Conservation (phyloP, 371 early-diverging fungal species). For the Saksenaea vasiformis region DNA sequence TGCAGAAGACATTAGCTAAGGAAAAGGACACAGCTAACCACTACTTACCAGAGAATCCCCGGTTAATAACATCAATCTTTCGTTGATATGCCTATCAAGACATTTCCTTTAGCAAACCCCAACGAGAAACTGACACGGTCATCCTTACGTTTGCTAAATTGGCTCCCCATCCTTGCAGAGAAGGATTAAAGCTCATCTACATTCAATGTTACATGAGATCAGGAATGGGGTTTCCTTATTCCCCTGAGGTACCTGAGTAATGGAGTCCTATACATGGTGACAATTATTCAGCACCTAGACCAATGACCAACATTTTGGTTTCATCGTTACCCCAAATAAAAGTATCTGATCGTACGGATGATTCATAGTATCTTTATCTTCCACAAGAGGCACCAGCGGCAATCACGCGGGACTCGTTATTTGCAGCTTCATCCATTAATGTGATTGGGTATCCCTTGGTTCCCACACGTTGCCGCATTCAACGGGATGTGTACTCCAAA, state of each 20-base stretch:
- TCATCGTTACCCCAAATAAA: constrained; percentile 20
- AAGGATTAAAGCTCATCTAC: constrained; percentile 66
- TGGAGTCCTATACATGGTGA: constrained; percentile 67
- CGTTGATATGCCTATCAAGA: constrained; percentile 60
- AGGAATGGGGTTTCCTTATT: neutral
- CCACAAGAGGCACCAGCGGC: too few species aligned
- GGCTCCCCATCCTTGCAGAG: constrained; percentile 69
- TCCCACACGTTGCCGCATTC: too few species aligned
- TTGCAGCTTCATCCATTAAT: too few species aligned
- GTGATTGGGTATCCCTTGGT: too few species aligned
- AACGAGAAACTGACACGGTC: neutral
- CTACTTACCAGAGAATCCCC: constrained; percentile 72
- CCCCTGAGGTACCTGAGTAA: constrained; percentile 61
- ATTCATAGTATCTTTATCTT: constrained; percentile 8
- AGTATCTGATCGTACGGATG: constrained; percentile 25
- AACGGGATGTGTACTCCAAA: too few species aligned
- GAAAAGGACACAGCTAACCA: constrained; percentile 5
- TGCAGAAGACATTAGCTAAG: constrained; percentile 11
- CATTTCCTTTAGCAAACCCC: neutral
- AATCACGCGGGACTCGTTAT: too few species aligned
- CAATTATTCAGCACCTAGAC: neutral
- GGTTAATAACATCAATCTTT: constrained; percentile 76
- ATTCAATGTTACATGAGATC: neutral
- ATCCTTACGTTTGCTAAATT: constrained; percentile 55
- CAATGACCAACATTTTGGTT: neutral